Percentiles rank a stretch among this genome's conserved stretches.
phyloP scores from a whole-genome alignment of 345 rosid species.

The Mallotus nudiflorus region DNA sequence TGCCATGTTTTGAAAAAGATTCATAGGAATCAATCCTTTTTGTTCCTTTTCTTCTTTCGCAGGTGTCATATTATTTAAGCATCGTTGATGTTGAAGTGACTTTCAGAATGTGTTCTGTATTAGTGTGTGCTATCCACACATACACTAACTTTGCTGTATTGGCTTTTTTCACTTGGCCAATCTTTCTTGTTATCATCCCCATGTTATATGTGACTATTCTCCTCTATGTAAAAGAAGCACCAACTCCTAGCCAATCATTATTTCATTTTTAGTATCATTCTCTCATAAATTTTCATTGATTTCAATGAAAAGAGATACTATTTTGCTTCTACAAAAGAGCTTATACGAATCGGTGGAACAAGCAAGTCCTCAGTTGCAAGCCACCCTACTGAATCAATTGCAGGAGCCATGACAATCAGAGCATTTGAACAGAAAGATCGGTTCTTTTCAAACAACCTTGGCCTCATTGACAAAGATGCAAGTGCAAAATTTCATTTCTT shows the following conservation, averaged over 20 bases:
- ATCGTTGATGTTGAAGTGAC: slow-evolving; percentile 44
- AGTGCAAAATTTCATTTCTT: slow-evolving; percentile 26
- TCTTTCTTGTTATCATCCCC: slow-evolving; percentile 45
- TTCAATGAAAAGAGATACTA: slow-evolving; percentile 27
- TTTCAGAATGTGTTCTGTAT: slow-evolving; percentile 22
- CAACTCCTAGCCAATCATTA: background rate
- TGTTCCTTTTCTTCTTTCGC: background rate
- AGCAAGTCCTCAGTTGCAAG: slow-evolving; percentile 29
- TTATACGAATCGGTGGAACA: slow-evolving; percentile 37
- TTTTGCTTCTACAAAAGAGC: slow-evolving; percentile 28
- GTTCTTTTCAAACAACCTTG: slow-evolving; percentile 23
- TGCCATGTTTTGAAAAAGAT: background rate
- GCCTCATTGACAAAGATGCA: slow-evolving; percentile 30
- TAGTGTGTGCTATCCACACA: slow-evolving; percentile 41
- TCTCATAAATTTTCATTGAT: no score
- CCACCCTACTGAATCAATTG: slow-evolving; percentile 30
- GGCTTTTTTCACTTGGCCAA: slow-evolving; percentile 56
- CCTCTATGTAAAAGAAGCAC: slow-evolving; percentile 42
- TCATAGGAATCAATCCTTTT: background rate
- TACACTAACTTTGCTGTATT: slow-evolving; percentile 36
- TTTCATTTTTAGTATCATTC: background rate
- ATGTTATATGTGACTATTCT: slow-evolving; percentile 41
- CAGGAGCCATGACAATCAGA: slow-evolving; percentile 33
- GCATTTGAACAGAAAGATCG: slow-evolving; percentile 32
- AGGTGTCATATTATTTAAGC: slow-evolving; percentile 62